Evolutionary conservation across 2,329 filamentous ascomycete genomes (phyloP), one percentile per base, ranked within the genome.

Genomic region (Verticillium longisporum): DNA sequence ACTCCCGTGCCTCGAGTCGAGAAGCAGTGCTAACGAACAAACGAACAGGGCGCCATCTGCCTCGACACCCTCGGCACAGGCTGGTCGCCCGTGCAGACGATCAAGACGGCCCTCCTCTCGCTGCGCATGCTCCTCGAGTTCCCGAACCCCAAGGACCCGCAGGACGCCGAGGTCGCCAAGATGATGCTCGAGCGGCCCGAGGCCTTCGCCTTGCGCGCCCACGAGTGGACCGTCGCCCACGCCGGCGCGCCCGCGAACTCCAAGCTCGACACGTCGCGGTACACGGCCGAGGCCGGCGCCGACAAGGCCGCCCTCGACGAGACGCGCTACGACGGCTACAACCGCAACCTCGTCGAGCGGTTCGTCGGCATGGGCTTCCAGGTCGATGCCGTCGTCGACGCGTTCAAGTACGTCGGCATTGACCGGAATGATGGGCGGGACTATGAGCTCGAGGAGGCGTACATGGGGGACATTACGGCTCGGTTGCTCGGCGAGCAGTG

Each of bases 51-150:
- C 61, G 94, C 93, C 32, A 99, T 99, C 73, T 99, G 95, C 71
- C 87, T 99, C 60, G 95, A 99, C 72, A 98, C 93, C 0, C 84
- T 99, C 14, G 88, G 90, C 10, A 85, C 85, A 13, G 92, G 90
- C 68, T 99, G 95, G 95, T 97, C 94, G 6, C 95, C 95, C 0
- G 93, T 99, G 31, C 84, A 97, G 64, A 99, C 94, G 15, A 94
- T 99, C 74, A 98, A 97, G 78, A 96, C 92, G 21, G 92, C 94
- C 41, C 85, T 99, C 55, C 87, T 99, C 62, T 97, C 93, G 33
- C 83, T 99, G 36, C 93, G 97, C 74, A 94, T 93, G 67, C 86
- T 99, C 18, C 90, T 99, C 70, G 92, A 92, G 76, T 91, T 88
- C 18, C 95, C 95, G 3, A 96, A 99, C 73, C 94, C 95, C 0